Evolutionary conservation across 1,284 basidiomycete genomes (phyloP).

Genomic region (Trichosporon ovoides): DNA sequence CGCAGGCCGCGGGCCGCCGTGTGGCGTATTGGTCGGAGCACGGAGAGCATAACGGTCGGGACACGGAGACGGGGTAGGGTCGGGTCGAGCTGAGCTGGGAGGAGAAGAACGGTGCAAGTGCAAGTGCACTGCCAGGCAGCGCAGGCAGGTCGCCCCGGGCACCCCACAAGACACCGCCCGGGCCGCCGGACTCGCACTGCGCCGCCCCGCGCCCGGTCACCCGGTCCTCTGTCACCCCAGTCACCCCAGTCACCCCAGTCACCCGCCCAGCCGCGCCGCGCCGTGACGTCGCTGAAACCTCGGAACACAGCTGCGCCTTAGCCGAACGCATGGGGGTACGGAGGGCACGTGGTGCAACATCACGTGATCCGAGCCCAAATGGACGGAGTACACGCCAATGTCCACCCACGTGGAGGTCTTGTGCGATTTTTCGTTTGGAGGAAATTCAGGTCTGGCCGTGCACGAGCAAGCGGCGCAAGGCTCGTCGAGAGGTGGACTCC

Average conservation of each 20-base stretch:
- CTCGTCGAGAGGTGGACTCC: neutral
- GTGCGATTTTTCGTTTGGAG: conserved; percentile 6
- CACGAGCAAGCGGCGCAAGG: too few species aligned
- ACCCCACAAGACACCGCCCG: neutral
- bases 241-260: too few species aligned
- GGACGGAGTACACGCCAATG: neutral
- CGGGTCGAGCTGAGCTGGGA: too few species aligned
- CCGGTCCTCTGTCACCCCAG: too few species aligned
- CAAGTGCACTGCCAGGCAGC: neutral
- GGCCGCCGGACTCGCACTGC: neutral
- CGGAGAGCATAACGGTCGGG: neutral
- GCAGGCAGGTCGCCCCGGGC: too few species aligned
- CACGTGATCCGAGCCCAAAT: neutral
- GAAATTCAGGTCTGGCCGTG: neutral
- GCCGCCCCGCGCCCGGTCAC: neutral
- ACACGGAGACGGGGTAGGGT: neutral
- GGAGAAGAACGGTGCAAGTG: too few species aligned
- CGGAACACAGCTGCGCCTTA: neutral
- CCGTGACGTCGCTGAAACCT: conserved; percentile 6
- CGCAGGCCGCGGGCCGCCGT: neutral
- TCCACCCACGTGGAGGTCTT: neutral
- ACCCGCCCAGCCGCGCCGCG: neutral
- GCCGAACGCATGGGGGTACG: neutral
- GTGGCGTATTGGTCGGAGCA: neutral
- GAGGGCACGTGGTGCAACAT: neutral